These are phyloP conservation scores for Asterionellopsis glacialis DNA, from an alignment of 108 stramenopile genomes.

Conservation along the genomic window DNA sequence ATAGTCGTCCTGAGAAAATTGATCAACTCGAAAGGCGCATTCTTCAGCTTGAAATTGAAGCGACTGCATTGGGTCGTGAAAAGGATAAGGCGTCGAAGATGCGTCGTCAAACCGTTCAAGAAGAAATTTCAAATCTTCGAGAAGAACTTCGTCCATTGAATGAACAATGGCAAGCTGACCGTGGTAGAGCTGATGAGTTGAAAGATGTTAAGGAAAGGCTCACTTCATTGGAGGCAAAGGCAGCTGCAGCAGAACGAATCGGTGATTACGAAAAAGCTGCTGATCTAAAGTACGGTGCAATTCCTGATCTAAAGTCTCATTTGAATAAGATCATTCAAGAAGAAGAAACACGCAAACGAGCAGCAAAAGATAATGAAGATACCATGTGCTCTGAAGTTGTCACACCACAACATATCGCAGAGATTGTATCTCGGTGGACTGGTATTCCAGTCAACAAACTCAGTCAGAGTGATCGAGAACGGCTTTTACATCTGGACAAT, in stretches of 20 bases:
- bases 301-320: constrained; percentile 84
- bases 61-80: constrained; percentile 79
- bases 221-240: constrained; percentile 70
- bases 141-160: constrained; percentile 64
- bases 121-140: constrained; percentile 59
- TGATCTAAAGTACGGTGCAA: constrained; percentile 89
- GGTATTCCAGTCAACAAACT: constrained; percentile 85
- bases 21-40: constrained; percentile 83
- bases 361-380: constrained; percentile 40
- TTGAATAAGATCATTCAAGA: constrained; percentile 48
- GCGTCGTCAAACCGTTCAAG: constrained; percentile 48
- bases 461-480: constrained; percentile 67
- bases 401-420: constrained; percentile 76
- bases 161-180: constrained; percentile 74
- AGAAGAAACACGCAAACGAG: constrained; percentile 73
- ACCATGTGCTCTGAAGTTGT: constrained; percentile 73
- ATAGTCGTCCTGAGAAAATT: constrained; percentile 83
- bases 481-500: constrained; percentile 69
- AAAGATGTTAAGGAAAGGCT: constrained; percentile 84
- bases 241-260: constrained; percentile 82
- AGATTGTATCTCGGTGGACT: constrained; percentile 79
- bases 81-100: constrained; percentile 84
- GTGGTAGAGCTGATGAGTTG: constrained; percentile 79
- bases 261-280: constrained; percentile 92
- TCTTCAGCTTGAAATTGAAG: constrained; percentile 93